Evolutionary conservation across 129 eudicot genomes (phyloP), one percentile per base, ranked within the genome.

Genomic region (Flaveria linearis): DNA sequence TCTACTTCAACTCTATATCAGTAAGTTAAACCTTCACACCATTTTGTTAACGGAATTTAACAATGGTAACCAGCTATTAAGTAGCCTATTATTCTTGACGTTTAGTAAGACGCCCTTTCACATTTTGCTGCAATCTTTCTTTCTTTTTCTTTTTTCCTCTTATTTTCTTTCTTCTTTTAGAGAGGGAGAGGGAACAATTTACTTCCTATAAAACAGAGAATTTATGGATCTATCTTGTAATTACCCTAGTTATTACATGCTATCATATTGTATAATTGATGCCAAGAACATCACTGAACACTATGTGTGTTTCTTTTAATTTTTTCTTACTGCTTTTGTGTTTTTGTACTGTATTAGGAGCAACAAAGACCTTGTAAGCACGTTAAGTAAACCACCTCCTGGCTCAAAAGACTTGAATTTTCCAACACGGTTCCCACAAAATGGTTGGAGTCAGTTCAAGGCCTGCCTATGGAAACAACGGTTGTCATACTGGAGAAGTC

Each of bases 401-500:
- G 79, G 82, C 56, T 84, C 87, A 75, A 67, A 75, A 81, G 70
- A 75, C 3, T 61, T 84, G 39, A 55, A 80, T 20, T 84, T 80
- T 71, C 52, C 68, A 20, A 75, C 84, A 45, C 82, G 78, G 45
- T 84, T 84, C 28, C 72, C 87, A 11, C 87, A 63, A 53, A 75
- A 72, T 66, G 76, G 78, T 52, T 84, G 82, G 82, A 62, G 68
- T n/a, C 82, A 70, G 72, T 78, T 70, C 82, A 78, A 75, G 55
- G 77, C 69, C 57, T 84, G 84, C 45, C 73, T 80, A 15, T 80
- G 87, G 87, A 84, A 84, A 51, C 87, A 79, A 64, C 50, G 77
- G 50, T 51, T 75, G 73, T 79, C 87, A 16, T 84, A 84, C 45
- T 84, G 87, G 84, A 84, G 84, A 79, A 80, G 76, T 63, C 87